Percentiles rank a stretch among this genome's conserved stretches.
Conservation (phyloP, 164 flowering plant genomes). For the Platanus orientalis region DNA sequence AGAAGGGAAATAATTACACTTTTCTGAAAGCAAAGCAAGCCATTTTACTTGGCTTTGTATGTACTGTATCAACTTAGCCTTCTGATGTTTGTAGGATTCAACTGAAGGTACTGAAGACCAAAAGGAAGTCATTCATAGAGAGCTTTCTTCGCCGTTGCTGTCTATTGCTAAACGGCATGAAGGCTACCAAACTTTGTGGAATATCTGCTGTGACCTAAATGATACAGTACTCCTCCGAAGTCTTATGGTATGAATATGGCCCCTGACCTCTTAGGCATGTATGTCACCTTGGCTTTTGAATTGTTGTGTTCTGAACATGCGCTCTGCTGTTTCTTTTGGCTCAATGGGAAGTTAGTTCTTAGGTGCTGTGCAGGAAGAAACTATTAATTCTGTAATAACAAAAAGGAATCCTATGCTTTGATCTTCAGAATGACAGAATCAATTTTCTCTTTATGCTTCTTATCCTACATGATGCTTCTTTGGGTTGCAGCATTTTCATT, state of each 20-base stretch:
- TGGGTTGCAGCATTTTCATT: too few species aligned
- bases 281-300: not conserved
- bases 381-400: too few species aligned
- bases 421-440: too few species aligned
- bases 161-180: constrained; percentile 80
- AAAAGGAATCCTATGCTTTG: too few species aligned
- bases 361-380: too few species aligned
- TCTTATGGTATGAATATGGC: constrained; percentile 59
- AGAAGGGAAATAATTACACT: not conserved
- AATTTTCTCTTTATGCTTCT: too few species aligned
- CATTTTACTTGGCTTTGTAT: not conserved
- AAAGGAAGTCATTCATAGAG: constrained; percentile 36
- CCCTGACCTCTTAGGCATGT: constrained; percentile 6
- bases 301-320: not conserved
- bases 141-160: constrained; percentile 50
- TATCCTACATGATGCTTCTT: too few species aligned
- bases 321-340: not conserved
- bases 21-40: not conserved
- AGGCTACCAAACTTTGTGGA: constrained; percentile 78
- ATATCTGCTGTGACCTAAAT: constrained; percentile 76
- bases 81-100: constrained; percentile 41
- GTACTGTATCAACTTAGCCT: constrained; percentile 1
- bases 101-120: constrained; percentile 37
- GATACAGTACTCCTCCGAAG: constrained; percentile 64
- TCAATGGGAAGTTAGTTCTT: not conserved